Evolutionary conservation across 2,329 filamentous ascomycete genomes (phyloP).

Genomic region (Xylaria sp.): DNA sequence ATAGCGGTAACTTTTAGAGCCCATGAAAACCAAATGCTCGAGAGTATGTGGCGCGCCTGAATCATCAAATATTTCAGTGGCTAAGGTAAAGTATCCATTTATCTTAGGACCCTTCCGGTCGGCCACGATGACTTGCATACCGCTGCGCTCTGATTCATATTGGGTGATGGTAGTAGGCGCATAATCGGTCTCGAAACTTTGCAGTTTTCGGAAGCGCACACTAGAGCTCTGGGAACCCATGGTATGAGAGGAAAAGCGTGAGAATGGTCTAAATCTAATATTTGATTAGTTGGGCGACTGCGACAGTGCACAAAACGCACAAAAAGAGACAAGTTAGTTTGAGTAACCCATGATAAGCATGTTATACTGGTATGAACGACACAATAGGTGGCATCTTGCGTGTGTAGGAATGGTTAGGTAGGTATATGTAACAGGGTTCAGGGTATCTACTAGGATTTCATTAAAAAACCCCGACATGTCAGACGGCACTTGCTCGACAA

Average conservation of each 20-base stretch:
- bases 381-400: slow-evolving; percentile 6
- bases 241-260: slow-evolving; percentile 48
- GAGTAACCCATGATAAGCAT: neutral
- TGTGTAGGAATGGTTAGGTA: slow-evolving; percentile 13
- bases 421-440: slow-evolving; percentile 30
- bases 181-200: slow-evolving; percentile 90
- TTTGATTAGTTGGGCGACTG: slow-evolving; percentile 13
- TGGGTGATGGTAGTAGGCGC: slow-evolving; percentile 89
- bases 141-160: slow-evolving; percentile 94
- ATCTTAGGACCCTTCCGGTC: slow-evolving; percentile 95
- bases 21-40: slow-evolving; percentile 88
- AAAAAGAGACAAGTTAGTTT: slow-evolving; percentile 1
- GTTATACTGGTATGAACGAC: slow-evolving; percentile 1
- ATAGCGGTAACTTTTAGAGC: slow-evolving; percentile 91
- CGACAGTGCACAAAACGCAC: neutral
- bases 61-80: slow-evolving; percentile 97
- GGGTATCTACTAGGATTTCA: slow-evolving; percentile 26
- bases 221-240: slow-evolving; percentile 66
- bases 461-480: slow-evolving; percentile 36
- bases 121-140: slow-evolving; percentile 93
- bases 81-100: slow-evolving; percentile 92
- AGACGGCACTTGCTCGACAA: slow-evolving; percentile 38
- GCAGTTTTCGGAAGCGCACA: slow-evolving; percentile 81
- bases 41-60: slow-evolving; percentile 90
- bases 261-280: slow-evolving; percentile 20